Base-by-base conservation (phyloP, 208 protist genomes). In the Trypanosoma melophagium region DNA sequence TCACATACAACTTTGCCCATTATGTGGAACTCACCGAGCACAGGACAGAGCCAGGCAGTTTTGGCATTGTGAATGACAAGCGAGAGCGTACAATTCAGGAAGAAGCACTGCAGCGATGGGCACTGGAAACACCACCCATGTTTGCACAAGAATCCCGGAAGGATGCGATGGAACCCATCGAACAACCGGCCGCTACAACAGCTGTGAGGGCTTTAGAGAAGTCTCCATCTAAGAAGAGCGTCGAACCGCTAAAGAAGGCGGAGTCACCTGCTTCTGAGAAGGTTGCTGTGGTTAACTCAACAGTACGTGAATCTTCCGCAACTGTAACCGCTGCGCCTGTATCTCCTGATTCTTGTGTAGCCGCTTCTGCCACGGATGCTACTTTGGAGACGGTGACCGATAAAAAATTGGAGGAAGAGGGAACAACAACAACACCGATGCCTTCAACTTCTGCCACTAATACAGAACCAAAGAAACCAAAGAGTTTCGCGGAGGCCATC, bases 11-110 rank as follows among this genome's bases (percentile, higher is more conserved):
- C 35, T 94, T 94, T 62, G 79, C 72, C 3, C 84, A 94, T 69
- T 78, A 83, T 58, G 71, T 90, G 53, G 77, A 84, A 56, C 64
- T 94, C 56, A 77, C 70, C 24, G 80, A 94, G 74, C 63, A 83
- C 57, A 45, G 62, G 44, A 44, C 52, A 24, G 75, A 80, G 16
- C 60, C 65, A 10, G 64, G 72, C 17, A 76, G 60, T 47, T 91
- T 81, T 75, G 80, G 71, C 45, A 84, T 94, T 61, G 74, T 77
- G n/a, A 45, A 47, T 53, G 88, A 94, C 55, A 62, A 87, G 25
- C 76, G 67, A 31, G 74, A 74, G 40, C 60, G 53, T 17, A 38
- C 22, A 16, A 31, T 64, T 44, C 13, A 16, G 16, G 58, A 51
- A 38, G 65, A 63, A 44, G 62, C 55, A 17, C 67, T 68, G 24